Percentiles rank a stretch among this genome's conserved stretches.
phyloP scores from a whole-genome alignment of 371 early-diverging fungal genomes.

The Zychaea mexicana region DNA sequence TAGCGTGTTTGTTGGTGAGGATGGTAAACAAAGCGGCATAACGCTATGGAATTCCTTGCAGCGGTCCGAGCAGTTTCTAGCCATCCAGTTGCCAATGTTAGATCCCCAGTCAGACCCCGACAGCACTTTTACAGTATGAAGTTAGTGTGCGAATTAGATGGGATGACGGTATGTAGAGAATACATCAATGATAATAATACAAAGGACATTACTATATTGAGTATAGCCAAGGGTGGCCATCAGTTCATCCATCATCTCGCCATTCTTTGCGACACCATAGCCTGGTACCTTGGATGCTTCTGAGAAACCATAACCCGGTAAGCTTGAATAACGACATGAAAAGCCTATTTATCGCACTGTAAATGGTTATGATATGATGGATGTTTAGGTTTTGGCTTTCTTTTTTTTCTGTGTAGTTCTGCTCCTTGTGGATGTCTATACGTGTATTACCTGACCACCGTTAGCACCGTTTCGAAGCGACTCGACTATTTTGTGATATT shows the following conservation, averaged over 20 bases:
- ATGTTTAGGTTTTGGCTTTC: background rate
- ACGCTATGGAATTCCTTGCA: conserved; percentile 50
- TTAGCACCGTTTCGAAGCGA: conserved; percentile 35
- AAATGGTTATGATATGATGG: background rate
- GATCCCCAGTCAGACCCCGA: conserved; percentile 63
- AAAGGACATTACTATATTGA: conserved; percentile 33
- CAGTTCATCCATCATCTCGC: conserved; percentile 44
- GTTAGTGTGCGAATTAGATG: no score
- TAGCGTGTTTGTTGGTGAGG: conserved; percentile 24
- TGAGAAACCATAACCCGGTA: conserved; percentile 70
- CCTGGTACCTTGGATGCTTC: conserved; percentile 45
- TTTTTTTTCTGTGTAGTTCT: background rate
- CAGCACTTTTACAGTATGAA: conserved; percentile 16
- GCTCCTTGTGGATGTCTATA: background rate
- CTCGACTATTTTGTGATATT: conserved; percentile 61
- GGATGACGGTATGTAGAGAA: no score
- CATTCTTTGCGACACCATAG: conserved; percentile 39
- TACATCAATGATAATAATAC: no score
- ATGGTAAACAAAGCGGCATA: conserved; percentile 41
- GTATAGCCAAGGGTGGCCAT: conserved; percentile 61
- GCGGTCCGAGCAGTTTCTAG: conserved; percentile 34
- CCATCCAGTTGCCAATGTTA: conserved; percentile 44
- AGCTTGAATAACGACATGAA: conserved; percentile 61
- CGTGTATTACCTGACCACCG: conserved; percentile 21
- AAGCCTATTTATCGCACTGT: conserved; percentile 27